Evolutionary conservation across 2,329 filamentous ascomycete genomes (phyloP).

Genomic region (Curvularia sp.): DNA sequence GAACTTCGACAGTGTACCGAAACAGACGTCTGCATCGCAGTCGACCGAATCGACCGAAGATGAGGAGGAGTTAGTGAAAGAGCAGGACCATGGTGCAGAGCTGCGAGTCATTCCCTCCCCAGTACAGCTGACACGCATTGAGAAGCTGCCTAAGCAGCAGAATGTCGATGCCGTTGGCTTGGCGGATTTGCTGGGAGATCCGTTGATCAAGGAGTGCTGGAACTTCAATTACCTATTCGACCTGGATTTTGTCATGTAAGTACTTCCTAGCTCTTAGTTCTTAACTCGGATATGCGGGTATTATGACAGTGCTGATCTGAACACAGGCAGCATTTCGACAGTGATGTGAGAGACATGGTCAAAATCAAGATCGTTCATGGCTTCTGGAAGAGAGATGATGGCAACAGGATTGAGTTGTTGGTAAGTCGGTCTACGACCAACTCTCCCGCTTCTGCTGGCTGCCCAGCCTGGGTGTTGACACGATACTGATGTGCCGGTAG

Average conservation of each 20-base stretch:
- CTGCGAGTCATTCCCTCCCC: conserved; percentile 63
- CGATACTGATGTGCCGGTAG: conserved; percentile 51
- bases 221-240: conserved; percentile 73
- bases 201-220: conserved; percentile 75
- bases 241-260: conserved; percentile 65
- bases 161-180: conserved; percentile 73
- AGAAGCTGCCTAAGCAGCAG: conserved; percentile 63
- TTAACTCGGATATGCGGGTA: no score
- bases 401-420: conserved; percentile 63
- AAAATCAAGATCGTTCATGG: conserved; percentile 68
- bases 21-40: conserved; percentile 13
- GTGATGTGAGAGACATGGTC: conserved; percentile 61
- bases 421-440: conserved; percentile 50
- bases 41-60: not conserved
- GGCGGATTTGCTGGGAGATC: conserved; percentile 73
- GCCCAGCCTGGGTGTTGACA: not conserved
- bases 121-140: conserved; percentile 73
- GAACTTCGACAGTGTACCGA: conserved; percentile 27
- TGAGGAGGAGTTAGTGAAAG: not conserved
- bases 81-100: not conserved
- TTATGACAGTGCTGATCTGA: conserved; percentile 5
- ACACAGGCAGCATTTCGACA: conserved; percentile 60
- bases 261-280: not conserved
- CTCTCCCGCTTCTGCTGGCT: not conserved
- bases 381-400: conserved; percentile 72